phyloP scores from a whole-genome alignment of 2,329 filamentous ascomycete genomes.

The Nothophoma quercina region DNA sequence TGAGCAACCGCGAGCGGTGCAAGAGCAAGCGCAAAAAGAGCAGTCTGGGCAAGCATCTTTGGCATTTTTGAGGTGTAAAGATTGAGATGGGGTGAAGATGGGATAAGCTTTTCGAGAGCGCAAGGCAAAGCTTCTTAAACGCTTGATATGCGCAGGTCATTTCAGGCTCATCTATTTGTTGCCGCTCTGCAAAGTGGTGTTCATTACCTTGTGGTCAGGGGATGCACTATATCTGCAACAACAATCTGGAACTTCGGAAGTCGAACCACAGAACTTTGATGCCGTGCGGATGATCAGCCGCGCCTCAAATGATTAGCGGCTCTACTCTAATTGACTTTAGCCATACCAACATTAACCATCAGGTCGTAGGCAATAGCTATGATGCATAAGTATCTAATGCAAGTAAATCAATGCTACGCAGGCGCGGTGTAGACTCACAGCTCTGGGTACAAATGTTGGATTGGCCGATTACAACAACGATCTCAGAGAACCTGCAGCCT shows the following conservation, averaged over 20 bases:
- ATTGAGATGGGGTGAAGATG: neutral
- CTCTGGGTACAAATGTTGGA: too few relatives aligned
- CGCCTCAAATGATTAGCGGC: slow-evolving; percentile 3
- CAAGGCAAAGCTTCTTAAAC: slow-evolving; percentile 12
- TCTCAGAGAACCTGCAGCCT: too few relatives aligned
- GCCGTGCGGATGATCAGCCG: neutral
- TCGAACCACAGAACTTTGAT: neutral
- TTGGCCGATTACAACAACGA: too few relatives aligned
- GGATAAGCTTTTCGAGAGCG: slow-evolving; percentile 2
- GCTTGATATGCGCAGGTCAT: slow-evolving; percentile 4
- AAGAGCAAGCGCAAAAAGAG: slow-evolving; percentile 55
- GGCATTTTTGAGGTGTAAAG: neutral
- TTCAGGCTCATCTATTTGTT: slow-evolving; percentile 2
- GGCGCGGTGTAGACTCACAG: too few relatives aligned
- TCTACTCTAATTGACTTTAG: neutral
- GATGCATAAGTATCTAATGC: too few relatives aligned
- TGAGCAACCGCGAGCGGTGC: slow-evolving; percentile 61
- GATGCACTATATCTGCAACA: slow-evolving; percentile 8
- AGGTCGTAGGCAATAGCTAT: too few relatives aligned
- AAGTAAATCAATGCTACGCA: too few relatives aligned
- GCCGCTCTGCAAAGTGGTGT: slow-evolving; percentile 2
- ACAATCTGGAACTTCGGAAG: slow-evolving; percentile 14
- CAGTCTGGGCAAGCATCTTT: slow-evolving; percentile 55
- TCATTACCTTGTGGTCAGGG: slow-evolving; percentile 3
- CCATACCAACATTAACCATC: too few relatives aligned